Evolutionary conservation across 805 yeast species (phyloP).

Genomic region (Kodamaea sagamina): DNA sequence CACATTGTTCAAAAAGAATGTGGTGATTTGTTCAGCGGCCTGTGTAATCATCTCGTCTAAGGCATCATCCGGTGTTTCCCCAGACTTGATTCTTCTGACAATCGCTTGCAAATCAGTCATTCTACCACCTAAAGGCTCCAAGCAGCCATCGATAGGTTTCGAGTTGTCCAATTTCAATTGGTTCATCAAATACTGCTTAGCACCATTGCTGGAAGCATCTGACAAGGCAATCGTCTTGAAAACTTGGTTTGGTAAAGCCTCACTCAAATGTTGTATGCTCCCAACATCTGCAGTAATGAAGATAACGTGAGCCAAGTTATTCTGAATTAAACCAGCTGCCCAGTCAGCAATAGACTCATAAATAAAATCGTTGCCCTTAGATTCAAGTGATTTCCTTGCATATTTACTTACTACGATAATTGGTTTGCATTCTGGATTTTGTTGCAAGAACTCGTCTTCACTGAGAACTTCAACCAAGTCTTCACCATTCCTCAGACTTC

Average conservation of each 20-base stretch:
- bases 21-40: constrained; percentile 85
- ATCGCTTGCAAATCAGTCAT: constrained; percentile 91
- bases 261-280: constrained; percentile 63
- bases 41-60: constrained; percentile 77
- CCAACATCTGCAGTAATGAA: constrained; percentile 86
- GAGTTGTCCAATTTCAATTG: constrained; percentile 44
- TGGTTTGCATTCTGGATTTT: constrained; percentile 83
- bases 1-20: constrained; percentile 55
- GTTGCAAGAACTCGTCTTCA: constrained; percentile 81
- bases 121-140: constrained; percentile 88
- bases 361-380: constrained; percentile 57
- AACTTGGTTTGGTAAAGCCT: constrained; percentile 83
- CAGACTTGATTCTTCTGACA: constrained; percentile 82
- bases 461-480: constrained; percentile 43
- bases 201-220: constrained; percentile 76
- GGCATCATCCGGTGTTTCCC: constrained; percentile 80
- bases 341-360: constrained; percentile 81
- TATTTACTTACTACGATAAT: constrained; percentile 81
- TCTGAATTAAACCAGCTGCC: constrained; percentile 75
- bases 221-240: constrained; percentile 72
- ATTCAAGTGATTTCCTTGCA: constrained; percentile 48
- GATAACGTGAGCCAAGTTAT: constrained; percentile 87
- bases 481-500: constrained; percentile 21
- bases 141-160: constrained; percentile 51
- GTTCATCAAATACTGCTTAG: constrained; percentile 65